These are phyloP conservation scores for Sophora flavescens DNA, from an alignment of 306 rosid species.

Conservation along the genomic window DNA sequence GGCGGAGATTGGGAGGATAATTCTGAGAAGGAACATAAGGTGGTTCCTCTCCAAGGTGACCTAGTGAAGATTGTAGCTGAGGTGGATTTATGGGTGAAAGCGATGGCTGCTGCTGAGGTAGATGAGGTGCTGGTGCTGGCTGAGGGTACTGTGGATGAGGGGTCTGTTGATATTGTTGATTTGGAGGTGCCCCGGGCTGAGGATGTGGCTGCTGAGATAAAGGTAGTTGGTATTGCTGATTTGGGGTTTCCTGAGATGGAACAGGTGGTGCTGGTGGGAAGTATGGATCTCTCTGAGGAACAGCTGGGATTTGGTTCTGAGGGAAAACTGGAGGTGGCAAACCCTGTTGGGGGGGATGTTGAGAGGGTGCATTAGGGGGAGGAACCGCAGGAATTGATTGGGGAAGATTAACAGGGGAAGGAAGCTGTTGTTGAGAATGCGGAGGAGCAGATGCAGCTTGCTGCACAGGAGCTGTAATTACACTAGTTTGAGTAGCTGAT, in stretches of 20 bases:
- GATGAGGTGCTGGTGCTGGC: conserved; percentile 59
- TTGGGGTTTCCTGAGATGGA: conserved; percentile 69
- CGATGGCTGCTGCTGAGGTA: conserved; percentile 60
- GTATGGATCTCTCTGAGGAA: conserved; percentile 74
- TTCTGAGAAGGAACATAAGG: conserved; percentile 72
- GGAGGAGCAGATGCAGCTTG: conserved; percentile 67
- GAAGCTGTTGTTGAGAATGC: conserved; percentile 68
- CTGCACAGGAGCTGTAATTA: conserved; percentile 53
- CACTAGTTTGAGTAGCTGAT: conserved; percentile 51
- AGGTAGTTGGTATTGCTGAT: conserved; percentile 74
- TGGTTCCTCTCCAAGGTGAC: conserved; percentile 79
- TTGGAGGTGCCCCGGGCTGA: conserved; percentile 61
- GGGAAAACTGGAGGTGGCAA: conserved; percentile 60
- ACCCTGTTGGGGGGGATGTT: conserved; percentile 59
- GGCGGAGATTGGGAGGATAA: conserved; percentile 69
- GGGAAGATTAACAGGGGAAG: conserved; percentile 56
- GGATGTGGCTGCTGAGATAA: conserved; percentile 62
- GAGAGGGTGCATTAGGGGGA: conserved; percentile 75
- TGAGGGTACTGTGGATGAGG: conserved; percentile 73
- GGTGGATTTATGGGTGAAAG: conserved; percentile 57
- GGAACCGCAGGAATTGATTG: conserved; percentile 59
- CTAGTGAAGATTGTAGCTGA: conserved; percentile 65
- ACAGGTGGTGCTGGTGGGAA: conserved; percentile 60
- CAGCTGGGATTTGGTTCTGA: conserved; percentile 67
- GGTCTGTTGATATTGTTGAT: conserved; percentile 69